A percentile compares a stretch with the other conserved stretches of the same genome.
phyloP scores from a whole-genome alignment of 495 filamentous ascomycete genomes.

The Hypoxylon intermedium region DNA sequence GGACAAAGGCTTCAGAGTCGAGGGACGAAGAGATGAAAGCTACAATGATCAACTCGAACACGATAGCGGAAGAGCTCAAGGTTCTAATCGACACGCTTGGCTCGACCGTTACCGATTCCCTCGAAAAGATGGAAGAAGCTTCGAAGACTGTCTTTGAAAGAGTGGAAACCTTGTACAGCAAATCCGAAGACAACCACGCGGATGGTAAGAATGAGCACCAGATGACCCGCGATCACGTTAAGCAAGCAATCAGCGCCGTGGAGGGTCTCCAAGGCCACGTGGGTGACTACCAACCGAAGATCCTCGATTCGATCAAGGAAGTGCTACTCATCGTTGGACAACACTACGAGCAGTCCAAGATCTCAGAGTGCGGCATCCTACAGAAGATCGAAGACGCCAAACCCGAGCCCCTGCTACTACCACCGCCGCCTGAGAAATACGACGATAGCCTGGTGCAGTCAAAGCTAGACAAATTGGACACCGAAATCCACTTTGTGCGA shows the following conservation, averaged over 20 bases:
- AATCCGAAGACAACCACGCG: slow-evolving; percentile 76
- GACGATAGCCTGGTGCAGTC: slow-evolving; percentile 42
- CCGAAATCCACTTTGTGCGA: slow-evolving; percentile 38
- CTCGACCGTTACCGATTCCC: slow-evolving; percentile 77
- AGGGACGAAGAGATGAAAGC: slow-evolving; percentile 71
- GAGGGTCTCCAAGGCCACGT: slow-evolving; percentile 78
- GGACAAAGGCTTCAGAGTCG: slow-evolving; percentile 69
- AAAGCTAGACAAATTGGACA: slow-evolving; percentile 44
- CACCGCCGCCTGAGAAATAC: slow-evolving; percentile 53
- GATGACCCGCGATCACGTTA: slow-evolving; percentile 76
- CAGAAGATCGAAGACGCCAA: slow-evolving; percentile 62
- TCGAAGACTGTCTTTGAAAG: slow-evolving; percentile 81
- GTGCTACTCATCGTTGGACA: slow-evolving; percentile 80
- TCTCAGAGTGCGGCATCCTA: slow-evolving; percentile 53
- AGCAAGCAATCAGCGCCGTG: slow-evolving; percentile 71
- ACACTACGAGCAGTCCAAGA: slow-evolving; percentile 77
- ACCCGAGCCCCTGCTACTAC: slow-evolving; percentile 49
- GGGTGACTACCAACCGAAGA: slow-evolving; percentile 81
- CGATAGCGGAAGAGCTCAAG: slow-evolving; percentile 83
- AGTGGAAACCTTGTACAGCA: slow-evolving; percentile 76
- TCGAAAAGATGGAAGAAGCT: slow-evolving; percentile 83
- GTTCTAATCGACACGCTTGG: slow-evolving; percentile 84
- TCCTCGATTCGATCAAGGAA: slow-evolving; percentile 80
- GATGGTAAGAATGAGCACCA: slow-evolving; percentile 78
- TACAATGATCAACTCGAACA: slow-evolving; percentile 72